phyloP scores from a whole-genome alignment of 345 rosid genomes.

The Hevea brasiliensis region DNA sequence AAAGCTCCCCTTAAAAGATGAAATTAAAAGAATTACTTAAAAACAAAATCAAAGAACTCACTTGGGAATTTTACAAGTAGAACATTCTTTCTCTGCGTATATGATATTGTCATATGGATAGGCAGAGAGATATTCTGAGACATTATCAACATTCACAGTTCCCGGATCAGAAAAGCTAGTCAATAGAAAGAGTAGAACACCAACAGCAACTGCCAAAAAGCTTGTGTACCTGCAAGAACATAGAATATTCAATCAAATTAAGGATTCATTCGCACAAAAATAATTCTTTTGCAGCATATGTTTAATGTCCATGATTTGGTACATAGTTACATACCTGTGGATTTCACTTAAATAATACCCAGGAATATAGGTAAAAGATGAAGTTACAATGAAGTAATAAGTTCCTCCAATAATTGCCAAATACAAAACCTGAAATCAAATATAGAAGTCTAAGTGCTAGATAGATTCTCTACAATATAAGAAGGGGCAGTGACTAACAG shows the following conservation, averaged over 20 bases:
- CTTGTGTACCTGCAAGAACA: constrained; percentile 62
- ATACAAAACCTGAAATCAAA: constrained; percentile 61
- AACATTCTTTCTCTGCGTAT: constrained; percentile 69
- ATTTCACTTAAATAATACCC: constrained; percentile 78
- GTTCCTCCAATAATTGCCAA: constrained; percentile 67
- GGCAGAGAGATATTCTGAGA: constrained; percentile 58
- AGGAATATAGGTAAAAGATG: constrained; percentile 76
- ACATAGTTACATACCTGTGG: constrained; percentile 62
- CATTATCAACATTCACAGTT: constrained; percentile 65
- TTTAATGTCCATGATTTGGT: constrained; percentile 9
- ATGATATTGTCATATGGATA: constrained; percentile 84
- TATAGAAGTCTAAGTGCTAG: not conserved
- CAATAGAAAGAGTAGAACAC: constrained; percentile 67
- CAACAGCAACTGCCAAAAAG: constrained; percentile 64
- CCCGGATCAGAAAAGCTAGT: constrained; percentile 95
- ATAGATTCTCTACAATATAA: not conserved
- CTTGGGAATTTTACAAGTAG: constrained; percentile 84
- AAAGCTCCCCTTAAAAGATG: not conserved
- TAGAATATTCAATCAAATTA: constrained; percentile 8
- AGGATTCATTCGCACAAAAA: constrained; percentile 1
- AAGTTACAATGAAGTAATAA: constrained; percentile 54
- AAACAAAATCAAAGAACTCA: constrained; percentile 36
- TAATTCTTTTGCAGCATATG: constrained; percentile 7
- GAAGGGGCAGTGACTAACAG: not conserved
- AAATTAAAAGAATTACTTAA: not conserved